Percentiles rank a stretch among this genome's conserved stretches.
These are phyloP conservation scores for Amauroascus niger DNA, from an alignment of 2,329 filamentous ascomycete genomes.

Conservation along the genomic window DNA sequence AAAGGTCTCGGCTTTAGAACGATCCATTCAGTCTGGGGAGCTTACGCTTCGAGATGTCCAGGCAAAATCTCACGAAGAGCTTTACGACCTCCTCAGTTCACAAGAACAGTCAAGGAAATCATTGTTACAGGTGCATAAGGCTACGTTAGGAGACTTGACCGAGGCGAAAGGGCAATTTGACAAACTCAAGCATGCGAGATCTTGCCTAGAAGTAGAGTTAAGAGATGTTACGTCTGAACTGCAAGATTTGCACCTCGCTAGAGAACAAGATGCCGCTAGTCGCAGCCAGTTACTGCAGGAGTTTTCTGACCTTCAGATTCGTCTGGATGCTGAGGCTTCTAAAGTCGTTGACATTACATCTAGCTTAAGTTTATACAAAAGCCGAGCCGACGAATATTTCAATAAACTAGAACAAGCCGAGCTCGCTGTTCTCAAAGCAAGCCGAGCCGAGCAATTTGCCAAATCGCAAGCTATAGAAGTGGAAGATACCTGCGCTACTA, in stretches of 20 bases:
- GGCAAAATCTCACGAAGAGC: conserved; percentile 85
- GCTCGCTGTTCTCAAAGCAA: conserved; percentile 86
- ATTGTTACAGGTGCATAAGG: conserved; percentile 74
- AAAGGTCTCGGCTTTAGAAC: conserved; percentile 83
- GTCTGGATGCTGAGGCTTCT: conserved; percentile 78
- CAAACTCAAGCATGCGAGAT: conserved; percentile 70
- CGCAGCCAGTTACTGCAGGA: conserved; percentile 83
- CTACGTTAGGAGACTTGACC: conserved; percentile 71
- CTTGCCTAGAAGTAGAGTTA: conserved; percentile 72
- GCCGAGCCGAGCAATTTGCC: conserved; percentile 85
- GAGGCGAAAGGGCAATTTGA: conserved; percentile 84
- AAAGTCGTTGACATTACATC: conserved; percentile 74
- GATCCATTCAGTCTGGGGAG: conserved; percentile 75
- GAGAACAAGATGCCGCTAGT: conserved; percentile 80
- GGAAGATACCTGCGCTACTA: conserved; percentile 78
- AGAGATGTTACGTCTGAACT: conserved; percentile 76
- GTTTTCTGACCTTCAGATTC: conserved; percentile 86
- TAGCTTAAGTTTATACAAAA: conserved; percentile 81
- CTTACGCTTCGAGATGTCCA: conserved; percentile 84
- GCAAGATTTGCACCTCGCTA: conserved; percentile 64
- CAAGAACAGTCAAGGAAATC: conserved; percentile 82
- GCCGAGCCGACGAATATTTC: conserved; percentile 89
- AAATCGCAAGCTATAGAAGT: conserved; percentile 81
- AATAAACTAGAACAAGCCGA: conserved; percentile 94
- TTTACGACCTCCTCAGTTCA: conserved; percentile 82